Evolutionary conservation across 106 monocot species (phyloP).

Genomic region (Platanthera zijinensis): DNA sequence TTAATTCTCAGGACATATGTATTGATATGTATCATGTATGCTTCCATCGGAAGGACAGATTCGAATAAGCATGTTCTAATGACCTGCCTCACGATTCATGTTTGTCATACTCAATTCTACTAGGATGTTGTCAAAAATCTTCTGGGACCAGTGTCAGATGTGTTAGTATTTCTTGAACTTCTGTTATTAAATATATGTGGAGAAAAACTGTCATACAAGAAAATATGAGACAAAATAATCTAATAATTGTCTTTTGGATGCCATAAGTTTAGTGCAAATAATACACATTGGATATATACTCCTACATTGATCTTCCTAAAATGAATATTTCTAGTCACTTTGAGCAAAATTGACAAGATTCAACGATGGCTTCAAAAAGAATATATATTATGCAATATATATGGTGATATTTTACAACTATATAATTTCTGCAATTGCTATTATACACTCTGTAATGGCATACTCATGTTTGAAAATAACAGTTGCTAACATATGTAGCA

Average conservation of each 20-base stretch:
- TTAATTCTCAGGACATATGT: too few species aligned
- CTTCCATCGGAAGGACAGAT: too few species aligned
- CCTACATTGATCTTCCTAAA: background rate
- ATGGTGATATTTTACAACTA: background rate
- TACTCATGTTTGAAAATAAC: background rate
- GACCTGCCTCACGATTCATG: too few species aligned
- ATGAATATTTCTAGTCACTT: background rate
- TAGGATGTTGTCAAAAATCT: too few species aligned
- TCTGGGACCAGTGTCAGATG: background rate
- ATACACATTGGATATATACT: background rate
- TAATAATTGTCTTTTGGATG: background rate
- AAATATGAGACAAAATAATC: background rate
- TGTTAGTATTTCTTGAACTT: background rate
- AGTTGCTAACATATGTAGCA: background rate
- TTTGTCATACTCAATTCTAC: too few species aligned
- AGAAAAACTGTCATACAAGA: background rate
- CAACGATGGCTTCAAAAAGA: background rate
- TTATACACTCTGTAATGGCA: background rate
- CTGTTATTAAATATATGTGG: background rate
- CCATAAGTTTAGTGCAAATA: background rate
- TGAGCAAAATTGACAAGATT: background rate
- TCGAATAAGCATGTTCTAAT: too few species aligned
- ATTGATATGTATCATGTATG: too few species aligned
- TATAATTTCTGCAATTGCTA: constrained; percentile 5
- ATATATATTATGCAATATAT: background rate